Base-by-base conservation (phyloP, 2,329 filamentous ascomycete genomes). In the Simplicillium sp. region DNA sequence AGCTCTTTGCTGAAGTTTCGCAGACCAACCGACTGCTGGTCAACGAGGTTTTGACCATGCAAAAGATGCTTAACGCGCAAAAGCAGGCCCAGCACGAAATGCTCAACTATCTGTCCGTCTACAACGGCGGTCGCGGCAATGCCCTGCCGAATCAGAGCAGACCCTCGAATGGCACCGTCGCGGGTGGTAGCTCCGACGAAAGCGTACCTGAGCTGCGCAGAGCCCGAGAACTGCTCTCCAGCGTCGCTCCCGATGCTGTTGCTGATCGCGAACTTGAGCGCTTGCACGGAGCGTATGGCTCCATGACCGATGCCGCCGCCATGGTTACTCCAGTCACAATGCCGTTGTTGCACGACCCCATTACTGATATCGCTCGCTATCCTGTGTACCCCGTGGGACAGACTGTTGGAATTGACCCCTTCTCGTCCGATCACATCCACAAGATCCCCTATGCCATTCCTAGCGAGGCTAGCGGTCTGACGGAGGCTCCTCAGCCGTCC, bases 311-410 rank as follows among this genome's bases (percentile, higher is more conserved):
- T 42, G 75, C 73, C 20, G 68, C 69, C 14, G 53, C 61, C 29
- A 59, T 64, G 39, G 55, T 63, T 16, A 60, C 60, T n/a, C 61
- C 60, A 18, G 57, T 60, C 18, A 57, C 60, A 18, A 65, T 74
- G 53, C 61, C 65, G 17, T 60, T 73, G 55, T 55, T 75, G 50
- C 64, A 73, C 45, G 73, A 78, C 45, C 67, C 71, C 32, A 65
- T 78, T 50, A 72, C 63, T 49, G 74, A 79, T 45, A 68, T 75
- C 36, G 61, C 53, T 44, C 65, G 74, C 35, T 74, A 77, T 47
- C 75, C 94, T 40, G 88, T 96, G 9, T 97, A 96, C 57, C 89
- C 90, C 0, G 87, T 94, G 13, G 89, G 89, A 14, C 80, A 88
- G 48, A 92, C 83, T 1, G 86, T 94, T 49, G 89, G 89, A 40